Percentiles rank a stretch among this genome's conserved stretches.
phyloP scores from a whole-genome alignment of 2,329 filamentous ascomycete genomes.

The Xylaria sp. region DNA sequence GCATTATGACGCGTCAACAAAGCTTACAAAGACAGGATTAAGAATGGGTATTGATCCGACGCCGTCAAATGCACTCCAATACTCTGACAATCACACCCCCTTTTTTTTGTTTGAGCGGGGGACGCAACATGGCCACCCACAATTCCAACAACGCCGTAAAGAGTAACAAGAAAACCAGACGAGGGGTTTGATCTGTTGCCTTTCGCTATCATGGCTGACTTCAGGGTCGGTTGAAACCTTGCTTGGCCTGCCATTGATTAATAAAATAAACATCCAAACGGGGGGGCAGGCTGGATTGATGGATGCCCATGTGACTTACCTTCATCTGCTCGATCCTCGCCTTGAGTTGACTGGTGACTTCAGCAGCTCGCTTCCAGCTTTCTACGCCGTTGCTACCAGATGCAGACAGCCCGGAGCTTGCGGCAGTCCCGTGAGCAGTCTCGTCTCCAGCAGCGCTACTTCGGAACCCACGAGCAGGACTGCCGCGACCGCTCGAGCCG shows the following conservation, averaged over 20 bases:
- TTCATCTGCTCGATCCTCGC: slow-evolving; percentile 99
- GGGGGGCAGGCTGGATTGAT: not conserved
- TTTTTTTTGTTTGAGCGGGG: not conserved
- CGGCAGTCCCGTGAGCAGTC: slow-evolving; percentile 16
- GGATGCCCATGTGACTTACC: slow-evolving; percentile 35
- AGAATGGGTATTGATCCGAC: slow-evolving; percentile 27
- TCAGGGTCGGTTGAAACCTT: slow-evolving; percentile 45
- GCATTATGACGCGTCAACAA: not conserved
- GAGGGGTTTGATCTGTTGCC: not conserved
- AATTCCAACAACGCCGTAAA: slow-evolving; percentile 18
- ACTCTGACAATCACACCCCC: slow-evolving; percentile 13
- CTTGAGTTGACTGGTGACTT: slow-evolving; percentile 96
- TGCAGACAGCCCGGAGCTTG: slow-evolving; percentile 20
- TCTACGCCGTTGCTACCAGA: slow-evolving; percentile 57
- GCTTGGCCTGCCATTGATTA: slow-evolving; percentile 40
- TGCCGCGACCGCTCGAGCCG: slow-evolving; percentile 52
- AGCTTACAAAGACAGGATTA: slow-evolving; percentile 1
- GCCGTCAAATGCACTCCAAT: slow-evolving; percentile 28
- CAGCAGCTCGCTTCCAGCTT: slow-evolving; percentile 94
- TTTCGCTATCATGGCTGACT: not conserved
- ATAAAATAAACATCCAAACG: not conserved
- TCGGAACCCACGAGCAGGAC: slow-evolving; percentile 53
- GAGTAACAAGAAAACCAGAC: slow-evolving; percentile 5
- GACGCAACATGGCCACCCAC: slow-evolving; percentile 5
- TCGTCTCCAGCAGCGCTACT: slow-evolving; percentile 34